A percentile compares a stretch with the other conserved stretches of the same genome.
Conservation (phyloP, 179 eudicot species). For the Monotropa hypopitys region DNA sequence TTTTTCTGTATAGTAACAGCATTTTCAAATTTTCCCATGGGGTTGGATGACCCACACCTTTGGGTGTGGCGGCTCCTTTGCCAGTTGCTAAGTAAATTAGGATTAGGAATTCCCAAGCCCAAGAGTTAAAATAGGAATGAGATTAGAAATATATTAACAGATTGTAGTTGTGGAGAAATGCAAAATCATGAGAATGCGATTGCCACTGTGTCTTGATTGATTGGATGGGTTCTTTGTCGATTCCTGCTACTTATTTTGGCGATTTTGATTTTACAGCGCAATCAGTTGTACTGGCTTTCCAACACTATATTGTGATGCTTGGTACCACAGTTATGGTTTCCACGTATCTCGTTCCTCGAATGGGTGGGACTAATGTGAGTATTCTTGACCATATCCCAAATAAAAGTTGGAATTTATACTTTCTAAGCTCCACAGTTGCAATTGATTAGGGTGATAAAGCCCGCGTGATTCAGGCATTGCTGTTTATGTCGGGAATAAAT, state of each 20-base stretch:
- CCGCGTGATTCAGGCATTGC: slow-evolving; percentile 67
- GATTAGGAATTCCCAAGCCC: too few species aligned
- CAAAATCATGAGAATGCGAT: not conserved
- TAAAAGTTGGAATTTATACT: not conserved
- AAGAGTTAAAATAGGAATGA: too few species aligned
- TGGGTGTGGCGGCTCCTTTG: too few species aligned
- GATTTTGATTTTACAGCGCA: slow-evolving; percentile 40
- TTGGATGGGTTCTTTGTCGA: not conserved
- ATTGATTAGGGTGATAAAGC: slow-evolving; percentile 74
- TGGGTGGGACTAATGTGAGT: slow-evolving; percentile 83
- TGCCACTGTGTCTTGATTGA: not conserved
- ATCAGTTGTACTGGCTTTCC: slow-evolving; percentile 63
- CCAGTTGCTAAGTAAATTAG: too few species aligned
- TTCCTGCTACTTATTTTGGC: not conserved
- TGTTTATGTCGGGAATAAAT: slow-evolving; percentile 81
- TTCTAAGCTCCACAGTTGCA: not conserved
- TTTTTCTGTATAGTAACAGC: too few species aligned
- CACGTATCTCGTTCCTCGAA: slow-evolving; percentile 48
- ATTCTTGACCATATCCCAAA: not conserved
- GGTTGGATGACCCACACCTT: too few species aligned
- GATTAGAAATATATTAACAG: too few species aligned
- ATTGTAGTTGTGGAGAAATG: not conserved
- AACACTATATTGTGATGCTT: slow-evolving; percentile 94
- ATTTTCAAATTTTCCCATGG: too few species aligned
- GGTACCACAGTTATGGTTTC: slow-evolving; percentile 81